Base-by-base conservation (phyloP, 179 eudicot species). In the Heliamphora pulchella region DNA sequence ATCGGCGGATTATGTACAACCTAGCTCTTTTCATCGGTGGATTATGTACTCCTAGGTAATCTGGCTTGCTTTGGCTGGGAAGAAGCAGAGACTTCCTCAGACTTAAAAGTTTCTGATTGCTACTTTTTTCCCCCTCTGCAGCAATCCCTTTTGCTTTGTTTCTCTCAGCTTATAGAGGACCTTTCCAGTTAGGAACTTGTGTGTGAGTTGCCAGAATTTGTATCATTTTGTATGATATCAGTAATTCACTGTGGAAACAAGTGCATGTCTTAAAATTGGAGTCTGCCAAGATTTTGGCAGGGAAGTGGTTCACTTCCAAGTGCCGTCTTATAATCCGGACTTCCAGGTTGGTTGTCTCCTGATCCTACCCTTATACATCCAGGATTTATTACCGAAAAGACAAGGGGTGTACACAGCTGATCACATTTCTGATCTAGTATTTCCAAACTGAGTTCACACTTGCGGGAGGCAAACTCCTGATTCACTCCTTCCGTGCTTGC, bases 1-100 rank as follows among this genome's bases (percentile, higher is more conserved):
- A 79, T 61, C 59, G 65, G n/a, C 62, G 22, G 59, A 72, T 71
- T 58, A 79, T 79, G 44, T 79, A 71, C 43, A 71, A 48, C 20
- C 61, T 79, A 14, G 51, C 77, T 44, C 77, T 78, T 78, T 78
- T n/a, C n/a, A n/a, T n/a, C n/a, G n/a, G n/a, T n/a, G n/a, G n/a
- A n/a, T n/a, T n/a, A n/a, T n/a, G n/a, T n/a, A n/a, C 51, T 80
- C 46, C 39, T 39, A 22, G 81, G 61, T 71, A 71, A 10, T 59
- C 66, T 79, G 48, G 18, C 81, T 80, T 10, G 69, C 77, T 5
- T 80, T 69, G 44, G 76, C 55, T 44, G 46, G 20, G 81, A 70
- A 57, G 68, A 69, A 57, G 47, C 64, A 18, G 68, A 70, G 64
- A 17, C 66, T 7, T 75, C 51, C 78, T 39, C 43, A 50, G 50